A percentile compares a stretch with the other conserved stretches of the same genome.
Conservation (phyloP, 2,329 filamentous ascomycete species). For the Plenodomus tracheiphilus region DNA sequence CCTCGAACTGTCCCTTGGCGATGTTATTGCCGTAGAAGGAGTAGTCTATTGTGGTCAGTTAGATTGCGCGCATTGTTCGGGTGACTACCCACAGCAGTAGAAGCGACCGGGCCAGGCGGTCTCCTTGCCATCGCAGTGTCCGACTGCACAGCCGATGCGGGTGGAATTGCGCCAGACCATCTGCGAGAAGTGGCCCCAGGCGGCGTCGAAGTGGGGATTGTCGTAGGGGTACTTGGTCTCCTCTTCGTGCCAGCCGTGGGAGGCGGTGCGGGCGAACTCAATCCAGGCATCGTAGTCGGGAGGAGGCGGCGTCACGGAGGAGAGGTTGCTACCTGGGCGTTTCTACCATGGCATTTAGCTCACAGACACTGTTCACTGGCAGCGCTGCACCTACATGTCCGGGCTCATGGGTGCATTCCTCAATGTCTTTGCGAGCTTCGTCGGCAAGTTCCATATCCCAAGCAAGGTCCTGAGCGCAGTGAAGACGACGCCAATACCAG, state of each 20-base stretch:
- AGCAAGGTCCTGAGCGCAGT: slow-evolving; percentile 41
- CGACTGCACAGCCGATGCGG: slow-evolving; percentile 42
- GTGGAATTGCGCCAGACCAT: slow-evolving; percentile 44
- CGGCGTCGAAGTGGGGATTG: slow-evolving; percentile 30
- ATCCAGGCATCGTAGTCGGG: slow-evolving; percentile 30
- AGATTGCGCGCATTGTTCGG: too few species aligned
- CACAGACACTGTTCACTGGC: background rate
- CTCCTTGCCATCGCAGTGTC: slow-evolving; percentile 23
- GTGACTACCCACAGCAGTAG: slow-evolving; percentile 39
- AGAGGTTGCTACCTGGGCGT: slow-evolving; percentile 40
- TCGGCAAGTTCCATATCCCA: slow-evolving; percentile 37
- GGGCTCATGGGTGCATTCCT: slow-evolving; percentile 27
- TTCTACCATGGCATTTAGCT: slow-evolving; percentile 22
- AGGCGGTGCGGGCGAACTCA: slow-evolving; percentile 30
- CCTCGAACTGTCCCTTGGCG: slow-evolving; percentile 29
- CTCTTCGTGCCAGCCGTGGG: slow-evolving; percentile 44
- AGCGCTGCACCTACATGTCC: slow-evolving; percentile 28
- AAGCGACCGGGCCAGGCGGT: slow-evolving; percentile 35
- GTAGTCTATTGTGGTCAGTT: slow-evolving; percentile 33
- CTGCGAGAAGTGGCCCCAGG: slow-evolving; percentile 45
- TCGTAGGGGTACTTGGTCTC: slow-evolving; percentile 41
- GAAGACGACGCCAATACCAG: slow-evolving; percentile 42
- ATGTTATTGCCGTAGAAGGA: slow-evolving; percentile 39
- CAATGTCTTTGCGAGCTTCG: slow-evolving; percentile 28
- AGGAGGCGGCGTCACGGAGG: slow-evolving; percentile 28